Evolutionary conservation across 78 protist species (phyloP), one percentile per base, ranked within the genome.

Genomic region (Mastigamoeba balamuthi): DNA sequence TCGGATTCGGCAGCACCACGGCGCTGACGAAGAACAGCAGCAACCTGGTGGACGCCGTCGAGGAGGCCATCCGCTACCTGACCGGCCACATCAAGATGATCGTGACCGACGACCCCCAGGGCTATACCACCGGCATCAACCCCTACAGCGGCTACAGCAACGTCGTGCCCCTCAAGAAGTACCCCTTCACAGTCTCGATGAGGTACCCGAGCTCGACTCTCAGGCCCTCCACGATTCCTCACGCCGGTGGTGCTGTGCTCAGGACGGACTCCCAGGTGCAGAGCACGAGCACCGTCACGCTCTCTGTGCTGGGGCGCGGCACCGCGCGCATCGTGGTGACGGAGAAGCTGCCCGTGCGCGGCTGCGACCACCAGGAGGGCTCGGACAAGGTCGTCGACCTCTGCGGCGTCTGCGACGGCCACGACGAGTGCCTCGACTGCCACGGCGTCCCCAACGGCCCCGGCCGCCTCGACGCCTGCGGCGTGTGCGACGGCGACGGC

Each of bases 341-440:
- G 17, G 17, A 48, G 17, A 48, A 17, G 58, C 17, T 48, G n/a
- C 58, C 58, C 58, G 58, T 48, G 58, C 58, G 17, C 5, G 85
- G 85, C 2, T 80, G 85, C 58, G 85, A 80, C 67, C 81, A 74
- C 40, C 41, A 23, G 7, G 43, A 36, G 0, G 30, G 33, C 23
- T 74, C 79, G 29, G 27, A 28, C 8, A 80, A 38, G 36, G 43
- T 23, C 33, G 10, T 66, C 6, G 86, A 81, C 35, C 0, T 1
- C 23, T 81, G 86, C 71, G 86, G 81, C 23, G 72, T 81, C 7
- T 81, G 86, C 69, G 84, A 75, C 9, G 86, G 82, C 0, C 65
- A 6, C 4, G 7, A 81, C 68, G 0, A 37, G 63, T 81, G 4
- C 25, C 23, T 80, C 39, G 85, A 74, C 17, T 80, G 85, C 38